Conservation (phyloP, 352 stramenopile species). For the Globisporangium nodosum region DNA sequence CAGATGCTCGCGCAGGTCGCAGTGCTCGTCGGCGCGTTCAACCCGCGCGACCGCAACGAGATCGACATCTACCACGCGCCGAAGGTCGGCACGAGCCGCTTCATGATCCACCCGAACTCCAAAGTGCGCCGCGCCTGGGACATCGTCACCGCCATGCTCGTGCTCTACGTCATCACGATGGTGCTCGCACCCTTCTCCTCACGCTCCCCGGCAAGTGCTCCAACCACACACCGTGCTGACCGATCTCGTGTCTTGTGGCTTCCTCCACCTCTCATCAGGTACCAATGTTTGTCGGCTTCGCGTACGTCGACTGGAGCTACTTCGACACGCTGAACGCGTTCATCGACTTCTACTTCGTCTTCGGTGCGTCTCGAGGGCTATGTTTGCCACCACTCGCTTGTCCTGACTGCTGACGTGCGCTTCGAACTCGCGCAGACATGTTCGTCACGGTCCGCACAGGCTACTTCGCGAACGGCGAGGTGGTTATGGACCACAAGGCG, state of each 20-base stretch:
- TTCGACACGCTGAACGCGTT: conserved; percentile 52
- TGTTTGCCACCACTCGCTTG: not conserved
- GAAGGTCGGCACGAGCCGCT: conserved; percentile 41
- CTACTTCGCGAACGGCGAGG: conserved; percentile 65
- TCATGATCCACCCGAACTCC: conserved; percentile 81
- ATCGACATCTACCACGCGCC: conserved; percentile 82
- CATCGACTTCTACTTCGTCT: conserved; percentile 78
- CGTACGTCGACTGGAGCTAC: conserved; percentile 56
- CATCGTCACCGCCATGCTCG: conserved; percentile 51
- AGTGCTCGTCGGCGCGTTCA: conserved; percentile 21
- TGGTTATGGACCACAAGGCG: conserved; percentile 68
- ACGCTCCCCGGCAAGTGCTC: not conserved
- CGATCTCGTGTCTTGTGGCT: not conserved
- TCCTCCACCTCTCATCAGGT: conserved; percentile 6
- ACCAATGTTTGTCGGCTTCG: conserved; percentile 62
- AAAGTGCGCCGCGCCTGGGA: conserved; percentile 71
- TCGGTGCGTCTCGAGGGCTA: conserved; percentile 17
- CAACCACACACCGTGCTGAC: not conserved
- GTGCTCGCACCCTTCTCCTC: conserved; percentile 13
- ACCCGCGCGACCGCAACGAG: conserved; percentile 26
- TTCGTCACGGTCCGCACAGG: conserved; percentile 73
- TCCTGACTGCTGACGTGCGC: not conserved
- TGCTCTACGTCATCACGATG: conserved; percentile 75
- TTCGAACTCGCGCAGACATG: conserved; percentile 43
- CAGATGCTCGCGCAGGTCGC: conserved; percentile 21